phyloP scores from a whole-genome alignment of 768 basidiomycete genomes.

The Mrakia frigida region DNA sequence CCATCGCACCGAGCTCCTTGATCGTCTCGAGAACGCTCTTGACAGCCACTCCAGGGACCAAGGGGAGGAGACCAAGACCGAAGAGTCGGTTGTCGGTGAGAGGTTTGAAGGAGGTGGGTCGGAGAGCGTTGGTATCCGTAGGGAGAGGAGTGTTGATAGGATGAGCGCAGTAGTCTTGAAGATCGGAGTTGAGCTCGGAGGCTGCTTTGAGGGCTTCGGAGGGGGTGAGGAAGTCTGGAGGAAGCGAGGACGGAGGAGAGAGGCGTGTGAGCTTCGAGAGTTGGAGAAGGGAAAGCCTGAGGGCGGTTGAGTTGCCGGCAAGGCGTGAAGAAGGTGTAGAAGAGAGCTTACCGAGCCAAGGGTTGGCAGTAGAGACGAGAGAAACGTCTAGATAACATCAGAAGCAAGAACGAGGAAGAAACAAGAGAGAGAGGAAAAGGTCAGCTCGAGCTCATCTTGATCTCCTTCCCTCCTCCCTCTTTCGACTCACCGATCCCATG shows the following conservation, averaged over 20 bases:
- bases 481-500: conserved; percentile 72
- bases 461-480: neutral
- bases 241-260: neutral
- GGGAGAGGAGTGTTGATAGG: conserved; percentile 49
- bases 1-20: conserved; percentile 58
- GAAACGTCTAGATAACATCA: neutral
- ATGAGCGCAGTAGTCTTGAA: conserved; percentile 71
- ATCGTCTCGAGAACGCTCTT: conserved; percentile 60
- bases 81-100: conserved; percentile 59
- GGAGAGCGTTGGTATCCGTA: conserved; percentile 34
- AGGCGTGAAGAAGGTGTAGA: neutral
- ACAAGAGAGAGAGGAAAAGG: neutral
- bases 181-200: conserved; percentile 64
- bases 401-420: neutral
- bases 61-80: conserved; percentile 76
- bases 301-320: neutral
- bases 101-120: conserved; percentile 32
- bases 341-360: conserved; percentile 60
- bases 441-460: neutral
- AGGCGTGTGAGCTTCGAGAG: neutral
- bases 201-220: conserved; percentile 63
- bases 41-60: conserved; percentile 62
- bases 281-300: neutral
- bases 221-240: conserved; percentile 62
- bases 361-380: conserved; percentile 56